A percentile compares a stretch with the other conserved stretches of the same genome.
Evolutionary conservation across 2,329 filamentous ascomycete genomes (phyloP).

Genomic region (Epichloe brachyelytri): DNA sequence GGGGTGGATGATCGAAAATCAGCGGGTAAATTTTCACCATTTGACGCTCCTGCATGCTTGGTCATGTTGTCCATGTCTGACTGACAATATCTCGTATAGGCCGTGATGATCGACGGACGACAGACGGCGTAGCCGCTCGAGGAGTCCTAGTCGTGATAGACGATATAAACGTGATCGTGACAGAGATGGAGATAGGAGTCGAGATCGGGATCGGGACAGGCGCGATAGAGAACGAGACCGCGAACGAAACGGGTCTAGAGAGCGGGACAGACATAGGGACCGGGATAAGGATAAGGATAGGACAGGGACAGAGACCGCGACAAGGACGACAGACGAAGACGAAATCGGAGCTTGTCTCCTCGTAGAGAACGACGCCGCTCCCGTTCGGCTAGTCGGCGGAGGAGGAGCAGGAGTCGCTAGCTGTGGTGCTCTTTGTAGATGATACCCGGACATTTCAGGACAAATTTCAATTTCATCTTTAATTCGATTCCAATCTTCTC

Average conservation of each 20-base stretch:
- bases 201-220: slow-evolving; percentile 18
- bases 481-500: too few relatives aligned
- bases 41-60: too few relatives aligned
- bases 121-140: slow-evolving; percentile 23
- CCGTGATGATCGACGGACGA: slow-evolving; percentile 23
- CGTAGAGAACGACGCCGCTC: slow-evolving; percentile 24
- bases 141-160: slow-evolving; percentile 16
- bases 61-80: too few relatives aligned
- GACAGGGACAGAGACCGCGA: slow-evolving; percentile 10
- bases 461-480: too few relatives aligned
- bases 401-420: slow-evolving; percentile 20
- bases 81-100: neutral
- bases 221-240: slow-evolving; percentile 19
- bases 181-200: slow-evolving; percentile 23
- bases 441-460: too few relatives aligned
- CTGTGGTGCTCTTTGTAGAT: too few relatives aligned
- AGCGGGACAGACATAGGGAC: slow-evolving; percentile 31
- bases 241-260: slow-evolving; percentile 21
- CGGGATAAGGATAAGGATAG: slow-evolving; percentile 25
- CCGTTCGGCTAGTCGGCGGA: slow-evolving; percentile 27
- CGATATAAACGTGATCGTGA: slow-evolving; percentile 18
- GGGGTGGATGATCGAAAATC: slow-evolving; percentile 39
- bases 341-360: slow-evolving; percentile 22
- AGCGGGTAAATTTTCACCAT: neutral
- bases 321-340: slow-evolving; percentile 14